These are phyloP conservation scores for Russula sp. DNA, from an alignment of 768 basidiomycete genomes.

Conservation along the genomic window DNA sequence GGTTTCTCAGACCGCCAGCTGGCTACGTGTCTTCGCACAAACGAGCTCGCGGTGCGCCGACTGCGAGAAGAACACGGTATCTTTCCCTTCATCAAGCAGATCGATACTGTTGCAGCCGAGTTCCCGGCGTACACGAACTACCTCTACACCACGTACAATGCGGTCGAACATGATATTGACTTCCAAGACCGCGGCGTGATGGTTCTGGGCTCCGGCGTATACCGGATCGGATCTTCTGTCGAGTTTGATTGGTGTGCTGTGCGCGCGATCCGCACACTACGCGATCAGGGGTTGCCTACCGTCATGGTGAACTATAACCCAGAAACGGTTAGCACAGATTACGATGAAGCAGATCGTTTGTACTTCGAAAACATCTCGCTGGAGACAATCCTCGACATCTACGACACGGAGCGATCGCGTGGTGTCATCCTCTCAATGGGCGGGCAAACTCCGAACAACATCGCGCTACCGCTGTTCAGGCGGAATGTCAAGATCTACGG, in stretches of 20 bases:
- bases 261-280: constrained; percentile 91
- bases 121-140: constrained; percentile 99
- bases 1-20: constrained; percentile 96
- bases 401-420: constrained; percentile 82
- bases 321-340: constrained; percentile 98
- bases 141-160: constrained; percentile 98
- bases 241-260: constrained; percentile 99
- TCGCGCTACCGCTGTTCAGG: constrained; percentile 90
- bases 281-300: constrained; percentile 90
- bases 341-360: constrained; percentile 95
- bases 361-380: constrained; percentile 99
- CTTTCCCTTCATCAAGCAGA: constrained; percentile 94
- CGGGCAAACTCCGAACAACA: constrained; percentile 98
- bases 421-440: constrained; percentile 98
- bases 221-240: constrained; percentile 98
- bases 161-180: constrained; percentile 84
- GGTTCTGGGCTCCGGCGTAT: constrained; percentile 97
- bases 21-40: constrained; percentile 78
- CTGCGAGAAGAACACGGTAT: constrained; percentile 83
- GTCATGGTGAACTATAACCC: constrained; percentile 99
- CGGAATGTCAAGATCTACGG: constrained; percentile 99
- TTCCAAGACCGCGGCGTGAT: constrained; percentile 94
- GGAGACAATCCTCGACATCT: constrained; percentile 96
- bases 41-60: constrained; percentile 88
- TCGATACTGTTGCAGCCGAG: constrained; percentile 98